A percentile compares a stretch with the other conserved stretches of the same genome.
These are phyloP conservation scores for Trametes versicolor DNA, from an alignment of 1,284 basidiomycete species.

Conservation along the genomic window DNA sequence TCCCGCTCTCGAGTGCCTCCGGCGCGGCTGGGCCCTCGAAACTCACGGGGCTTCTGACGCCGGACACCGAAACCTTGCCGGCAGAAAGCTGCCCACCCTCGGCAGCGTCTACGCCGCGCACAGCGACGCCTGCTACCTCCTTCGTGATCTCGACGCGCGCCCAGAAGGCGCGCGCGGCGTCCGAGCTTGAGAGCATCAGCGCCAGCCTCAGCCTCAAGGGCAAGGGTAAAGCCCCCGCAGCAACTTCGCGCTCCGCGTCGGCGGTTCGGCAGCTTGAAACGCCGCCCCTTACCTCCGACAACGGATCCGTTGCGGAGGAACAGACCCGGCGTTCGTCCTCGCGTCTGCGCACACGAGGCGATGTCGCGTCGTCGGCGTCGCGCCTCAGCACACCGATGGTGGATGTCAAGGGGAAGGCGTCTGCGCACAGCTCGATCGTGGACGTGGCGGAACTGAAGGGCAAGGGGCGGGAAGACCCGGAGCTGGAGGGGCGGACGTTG, in stretches of 20 bases:
- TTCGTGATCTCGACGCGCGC: slow-evolving; percentile 68
- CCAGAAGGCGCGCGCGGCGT: slow-evolving; percentile 54
- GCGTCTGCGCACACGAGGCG: slow-evolving; percentile 37
- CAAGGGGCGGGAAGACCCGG: slow-evolving; percentile 36
- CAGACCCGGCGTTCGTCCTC: slow-evolving; percentile 42
- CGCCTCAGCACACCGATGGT: slow-evolving; percentile 39
- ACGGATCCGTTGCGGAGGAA: slow-evolving; percentile 35
- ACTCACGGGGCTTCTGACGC: slow-evolving; percentile 46
- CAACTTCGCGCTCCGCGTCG: slow-evolving; percentile 36
- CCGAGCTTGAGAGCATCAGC: slow-evolving; percentile 36
- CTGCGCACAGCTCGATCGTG: slow-evolving; percentile 37
- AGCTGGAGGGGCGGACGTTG: slow-evolving; percentile 43
- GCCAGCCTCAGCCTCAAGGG: slow-evolving; percentile 31
- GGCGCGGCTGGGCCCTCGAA: slow-evolving; percentile 34
- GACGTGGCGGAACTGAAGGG: slow-evolving; percentile 35
- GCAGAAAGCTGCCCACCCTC: slow-evolving; percentile 28
- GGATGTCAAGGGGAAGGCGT: slow-evolving; percentile 40
- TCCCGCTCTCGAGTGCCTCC: slow-evolving; percentile 45
- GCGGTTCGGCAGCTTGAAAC: slow-evolving; percentile 45
- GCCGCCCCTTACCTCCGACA: slow-evolving; percentile 48
- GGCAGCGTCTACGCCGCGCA: slow-evolving; percentile 32
- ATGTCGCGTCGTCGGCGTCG: slow-evolving; percentile 35
- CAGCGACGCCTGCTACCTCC: slow-evolving; percentile 41
- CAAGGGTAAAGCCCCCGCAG: slow-evolving; percentile 22
- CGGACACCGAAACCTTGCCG: slow-evolving; percentile 44